These are phyloP conservation scores for Terana coerulea DNA, from an alignment of 768 basidiomycete genomes.

Conservation along the genomic window DNA sequence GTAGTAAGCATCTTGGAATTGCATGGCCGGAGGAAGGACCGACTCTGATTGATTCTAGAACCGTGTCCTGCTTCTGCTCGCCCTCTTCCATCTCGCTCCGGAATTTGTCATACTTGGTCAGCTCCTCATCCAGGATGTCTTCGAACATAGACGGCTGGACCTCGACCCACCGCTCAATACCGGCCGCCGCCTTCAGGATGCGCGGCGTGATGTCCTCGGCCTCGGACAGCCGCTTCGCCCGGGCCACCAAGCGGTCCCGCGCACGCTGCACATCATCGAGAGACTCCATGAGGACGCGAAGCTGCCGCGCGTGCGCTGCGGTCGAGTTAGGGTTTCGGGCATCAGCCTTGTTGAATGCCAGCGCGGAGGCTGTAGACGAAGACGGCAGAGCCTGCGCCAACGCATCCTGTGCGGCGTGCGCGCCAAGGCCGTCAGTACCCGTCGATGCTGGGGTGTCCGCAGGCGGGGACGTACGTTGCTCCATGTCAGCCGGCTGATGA, in stretches of 20 bases:
- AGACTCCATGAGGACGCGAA: conserved; percentile 74
- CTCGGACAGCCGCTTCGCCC: conserved; percentile 57
- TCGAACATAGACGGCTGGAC: conserved; percentile 87
- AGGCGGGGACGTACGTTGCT: conserved; percentile 42
- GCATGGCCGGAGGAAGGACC: conserved; percentile 13
- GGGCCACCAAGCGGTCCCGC: conserved; percentile 57
- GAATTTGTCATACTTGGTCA: conserved; percentile 79
- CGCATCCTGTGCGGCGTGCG: conserved; percentile 43
- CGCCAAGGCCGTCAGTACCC: too few relatives aligned
- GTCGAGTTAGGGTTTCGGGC: conserved; percentile 29
- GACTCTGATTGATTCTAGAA: conserved; percentile 71
- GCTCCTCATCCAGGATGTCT: conserved; percentile 70
- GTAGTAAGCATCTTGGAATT: neutral
- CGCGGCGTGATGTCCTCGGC: conserved; percentile 71
- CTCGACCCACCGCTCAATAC: conserved; percentile 63
- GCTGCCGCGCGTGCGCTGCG: conserved; percentile 58
- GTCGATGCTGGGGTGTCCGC: too few relatives aligned
- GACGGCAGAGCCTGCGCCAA: conserved; percentile 69
- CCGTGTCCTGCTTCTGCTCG: conserved; percentile 53
- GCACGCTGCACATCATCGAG: conserved; percentile 68
- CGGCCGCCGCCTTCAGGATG: conserved; percentile 62
- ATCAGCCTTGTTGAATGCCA: neutral
- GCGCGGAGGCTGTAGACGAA: conserved; percentile 40
- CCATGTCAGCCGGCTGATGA: conserved; percentile 66
- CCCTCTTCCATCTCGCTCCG: conserved; percentile 51